Base-by-base conservation (phyloP, 1,139 yeast genomes). In the Blastobotrys ciferrii region DNA sequence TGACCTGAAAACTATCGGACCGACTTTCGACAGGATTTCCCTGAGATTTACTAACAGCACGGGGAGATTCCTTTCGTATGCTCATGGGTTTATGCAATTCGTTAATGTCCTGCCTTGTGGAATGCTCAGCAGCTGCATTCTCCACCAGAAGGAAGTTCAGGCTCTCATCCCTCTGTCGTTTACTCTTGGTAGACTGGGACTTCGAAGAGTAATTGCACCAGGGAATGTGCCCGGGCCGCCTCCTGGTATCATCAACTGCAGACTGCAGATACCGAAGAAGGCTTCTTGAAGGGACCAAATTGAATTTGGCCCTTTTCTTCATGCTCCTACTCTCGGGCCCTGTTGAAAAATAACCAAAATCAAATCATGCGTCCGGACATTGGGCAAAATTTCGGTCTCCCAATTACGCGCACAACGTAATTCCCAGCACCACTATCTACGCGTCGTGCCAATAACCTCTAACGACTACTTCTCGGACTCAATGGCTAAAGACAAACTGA, bases 211-310 rank as follows among this genome's bases (percentile, higher is more conserved):
- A 39, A 39, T 39, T 28, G 33, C 42, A 30, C 30, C 32, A 5
- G 32, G 30, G 4, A 23, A 39, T 14, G 36, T 30, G 43, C 15
- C 19, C 33, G 28, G 28, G 9, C 42, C 13, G 28, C 25, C 30
- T n/a, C 33, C 36, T 15, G 31, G 39, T 36, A 23, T 36, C 14
- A 30, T 46, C 28, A n/a, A 51, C 30, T n/a, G 55, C 52, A 19
- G 44, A 14, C 31, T 47, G 44, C 32, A 54, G 46, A 45, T 51
- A 54, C 43, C 48, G 46, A 32, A 55, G 45, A 32, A 55, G 50
- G 37, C 56, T 53, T n/a, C 41, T 43, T n/a, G 58, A 55, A 43
- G 58, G 58, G 31, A 44, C 56, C 31, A 51, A 42, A 45, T 42
- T 25, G 48, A 47, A 45, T 31, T 18, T 9, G 41, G 37, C 42